These are phyloP conservation scores for Chalciporus pseudorubinellus DNA, from an alignment of 768 basidiomycete genomes.

Conservation along the genomic window DNA sequence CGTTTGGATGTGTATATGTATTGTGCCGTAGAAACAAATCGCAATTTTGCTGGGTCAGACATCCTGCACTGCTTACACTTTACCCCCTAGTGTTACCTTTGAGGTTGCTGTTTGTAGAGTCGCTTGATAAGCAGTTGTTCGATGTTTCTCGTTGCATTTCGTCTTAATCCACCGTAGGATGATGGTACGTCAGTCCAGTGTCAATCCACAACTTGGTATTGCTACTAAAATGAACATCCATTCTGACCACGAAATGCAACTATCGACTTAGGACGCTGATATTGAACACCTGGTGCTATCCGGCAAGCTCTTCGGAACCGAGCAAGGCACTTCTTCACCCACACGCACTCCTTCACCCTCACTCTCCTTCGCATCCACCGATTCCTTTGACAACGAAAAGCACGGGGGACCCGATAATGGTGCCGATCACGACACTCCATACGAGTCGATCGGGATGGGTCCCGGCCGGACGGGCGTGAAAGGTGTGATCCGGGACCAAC, in stretches of 20 bases:
- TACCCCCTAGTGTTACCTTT: no score
- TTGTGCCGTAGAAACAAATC: not conserved
- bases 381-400: constrained; percentile 46
- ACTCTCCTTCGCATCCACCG: constrained; percentile 22
- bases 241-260: constrained; percentile 1
- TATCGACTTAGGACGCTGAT: constrained; percentile 36
- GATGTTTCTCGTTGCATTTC: not conserved
- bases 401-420: constrained; percentile 45
- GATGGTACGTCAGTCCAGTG: constrained; percentile 16
- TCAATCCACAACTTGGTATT: no score
- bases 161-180: constrained; percentile 1
- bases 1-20: not conserved
- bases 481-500: constrained; percentile 79
- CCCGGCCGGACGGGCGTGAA: constrained; percentile 87
- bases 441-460: constrained; percentile 78
- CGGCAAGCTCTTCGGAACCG: constrained; percentile 66
- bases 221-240: not conserved
- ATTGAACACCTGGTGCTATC: constrained; percentile 76
- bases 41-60: no score
- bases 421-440: constrained; percentile 26
- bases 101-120: not conserved
- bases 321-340: constrained; percentile 59
- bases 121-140: constrained; percentile 17
- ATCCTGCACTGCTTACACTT: no score
- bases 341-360: constrained; percentile 57